Evolutionary conservation across 2,329 filamentous ascomycete genomes (phyloP).

Genomic region (Fusarium clavum): DNA sequence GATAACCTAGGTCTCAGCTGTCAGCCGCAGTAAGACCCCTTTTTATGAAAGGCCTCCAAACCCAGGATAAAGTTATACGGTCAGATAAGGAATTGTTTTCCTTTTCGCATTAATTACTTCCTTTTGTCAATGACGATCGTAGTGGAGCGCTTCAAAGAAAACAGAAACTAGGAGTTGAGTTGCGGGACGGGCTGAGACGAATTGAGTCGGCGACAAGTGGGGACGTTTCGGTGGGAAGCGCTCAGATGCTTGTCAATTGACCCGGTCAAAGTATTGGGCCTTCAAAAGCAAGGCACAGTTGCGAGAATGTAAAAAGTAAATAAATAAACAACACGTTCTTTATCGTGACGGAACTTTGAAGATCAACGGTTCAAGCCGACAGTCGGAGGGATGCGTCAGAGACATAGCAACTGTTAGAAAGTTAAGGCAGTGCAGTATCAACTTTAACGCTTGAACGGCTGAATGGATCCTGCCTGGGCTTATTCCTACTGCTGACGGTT

Average conservation of each 20-base stretch:
- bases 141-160: constrained; percentile 17
- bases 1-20: constrained; percentile 10
- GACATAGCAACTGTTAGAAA: constrained; percentile 2
- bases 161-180: constrained; percentile 24
- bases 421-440: not conserved
- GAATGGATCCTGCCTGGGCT: not conserved
- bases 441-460: not conserved
- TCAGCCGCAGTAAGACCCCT: constrained; percentile 2
- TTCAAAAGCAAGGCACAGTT: constrained; percentile 8
- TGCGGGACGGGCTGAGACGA: constrained; percentile 33
- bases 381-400: constrained; percentile 15
- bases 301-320: constrained; percentile 4
- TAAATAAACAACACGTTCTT: constrained; percentile 7
- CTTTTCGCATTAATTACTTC: constrained; percentile 10
- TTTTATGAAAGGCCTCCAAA: not conserved
- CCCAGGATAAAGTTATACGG: not conserved
- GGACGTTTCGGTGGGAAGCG: constrained; percentile 30
- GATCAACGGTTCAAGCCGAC: not conserved
- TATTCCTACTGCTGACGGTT: not conserved
- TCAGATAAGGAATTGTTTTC: not conserved
- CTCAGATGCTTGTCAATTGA: constrained; percentile 8
- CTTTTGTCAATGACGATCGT: constrained; percentile 11
- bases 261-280: constrained; percentile 16
- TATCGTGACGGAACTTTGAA: not conserved
- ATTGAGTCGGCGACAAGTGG: constrained; percentile 36